These are phyloP conservation scores for Euphorbia pulcherrima DNA, from an alignment of 345 rosid species.

Conservation along the genomic window DNA sequence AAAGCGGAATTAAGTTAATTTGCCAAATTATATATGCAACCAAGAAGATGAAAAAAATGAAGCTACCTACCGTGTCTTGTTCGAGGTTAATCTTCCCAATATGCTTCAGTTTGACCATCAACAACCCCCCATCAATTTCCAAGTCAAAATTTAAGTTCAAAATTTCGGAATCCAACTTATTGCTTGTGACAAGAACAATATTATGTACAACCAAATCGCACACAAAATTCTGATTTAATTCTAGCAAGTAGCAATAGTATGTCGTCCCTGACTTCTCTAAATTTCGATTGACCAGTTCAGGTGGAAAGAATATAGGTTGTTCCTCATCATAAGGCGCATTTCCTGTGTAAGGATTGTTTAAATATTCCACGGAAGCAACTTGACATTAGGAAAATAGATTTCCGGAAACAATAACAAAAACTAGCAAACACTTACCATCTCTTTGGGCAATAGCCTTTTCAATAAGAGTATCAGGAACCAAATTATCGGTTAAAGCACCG, in stretches of 20 bases:
- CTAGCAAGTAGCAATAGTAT: constrained; percentile 57
- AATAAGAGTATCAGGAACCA: constrained; percentile 63
- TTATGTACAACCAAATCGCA: constrained; percentile 39
- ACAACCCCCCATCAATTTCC: constrained; percentile 50
- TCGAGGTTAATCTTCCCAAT: constrained; percentile 41
- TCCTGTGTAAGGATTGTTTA: constrained; percentile 30
- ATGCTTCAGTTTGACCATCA: constrained; percentile 47
- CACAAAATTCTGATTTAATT: constrained; percentile 40
- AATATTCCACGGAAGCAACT: not conserved
- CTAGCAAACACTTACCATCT: constrained; percentile 28
- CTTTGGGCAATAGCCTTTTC: constrained; percentile 48
- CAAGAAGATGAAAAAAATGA: not conserved
- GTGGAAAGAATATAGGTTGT: constrained; percentile 68
- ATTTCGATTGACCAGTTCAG: constrained; percentile 49
- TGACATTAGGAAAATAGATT: not conserved
- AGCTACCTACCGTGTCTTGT: constrained; percentile 37
- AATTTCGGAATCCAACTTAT: constrained; percentile 47
- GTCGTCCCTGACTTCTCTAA: constrained; percentile 14
- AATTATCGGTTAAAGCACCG: constrained; percentile 79
- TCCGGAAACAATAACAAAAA: not conserved
- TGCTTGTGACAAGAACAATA: constrained; percentile 55
- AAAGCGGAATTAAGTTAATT: not conserved
- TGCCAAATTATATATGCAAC: not conserved
- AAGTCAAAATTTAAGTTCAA: constrained; percentile 34
- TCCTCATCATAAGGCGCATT: constrained; percentile 40